Percentiles rank a stretch among this genome's conserved stretches.
phyloP scores from a whole-genome alignment of 345 rosid genomes.

The Iberis pinnata region DNA sequence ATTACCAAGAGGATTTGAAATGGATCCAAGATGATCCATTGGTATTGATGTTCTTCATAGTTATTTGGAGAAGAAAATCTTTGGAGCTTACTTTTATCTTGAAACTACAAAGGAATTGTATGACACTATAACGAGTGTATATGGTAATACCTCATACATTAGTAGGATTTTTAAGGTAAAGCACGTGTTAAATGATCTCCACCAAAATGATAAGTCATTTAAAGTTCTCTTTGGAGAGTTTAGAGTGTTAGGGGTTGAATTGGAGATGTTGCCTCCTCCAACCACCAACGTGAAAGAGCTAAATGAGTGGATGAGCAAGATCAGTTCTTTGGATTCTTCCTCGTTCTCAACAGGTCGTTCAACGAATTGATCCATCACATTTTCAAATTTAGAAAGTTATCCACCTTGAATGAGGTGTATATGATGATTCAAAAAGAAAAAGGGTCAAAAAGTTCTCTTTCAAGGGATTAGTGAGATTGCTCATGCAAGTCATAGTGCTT shows the following conservation, averaged over 20 bases:
- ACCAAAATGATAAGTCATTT: background rate
- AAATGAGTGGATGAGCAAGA: background rate
- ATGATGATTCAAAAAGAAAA: background rate
- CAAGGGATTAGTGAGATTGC: no score
- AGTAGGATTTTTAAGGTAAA: no score
- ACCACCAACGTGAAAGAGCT: background rate
- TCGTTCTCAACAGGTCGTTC: background rate
- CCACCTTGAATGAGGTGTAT: background rate
- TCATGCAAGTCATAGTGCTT: background rate
- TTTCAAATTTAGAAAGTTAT: background rate
- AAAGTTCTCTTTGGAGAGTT: background rate
- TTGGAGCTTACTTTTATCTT: background rate
- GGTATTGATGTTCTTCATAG: background rate
- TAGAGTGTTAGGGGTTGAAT: background rate
- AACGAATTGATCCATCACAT: background rate
- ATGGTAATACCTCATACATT: no score
- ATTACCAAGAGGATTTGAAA: background rate
- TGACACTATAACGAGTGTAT: background rate
- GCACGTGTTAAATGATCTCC: background rate
- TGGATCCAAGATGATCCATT: background rate
- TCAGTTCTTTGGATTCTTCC: background rate
- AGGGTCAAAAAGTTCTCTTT: background rate
- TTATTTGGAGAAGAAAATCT: background rate
- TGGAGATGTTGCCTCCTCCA: background rate
- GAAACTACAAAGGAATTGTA: background rate